Evolutionary conservation across 768 basidiomycete species (phyloP).

Genomic region (Pholiota microspora): DNA sequence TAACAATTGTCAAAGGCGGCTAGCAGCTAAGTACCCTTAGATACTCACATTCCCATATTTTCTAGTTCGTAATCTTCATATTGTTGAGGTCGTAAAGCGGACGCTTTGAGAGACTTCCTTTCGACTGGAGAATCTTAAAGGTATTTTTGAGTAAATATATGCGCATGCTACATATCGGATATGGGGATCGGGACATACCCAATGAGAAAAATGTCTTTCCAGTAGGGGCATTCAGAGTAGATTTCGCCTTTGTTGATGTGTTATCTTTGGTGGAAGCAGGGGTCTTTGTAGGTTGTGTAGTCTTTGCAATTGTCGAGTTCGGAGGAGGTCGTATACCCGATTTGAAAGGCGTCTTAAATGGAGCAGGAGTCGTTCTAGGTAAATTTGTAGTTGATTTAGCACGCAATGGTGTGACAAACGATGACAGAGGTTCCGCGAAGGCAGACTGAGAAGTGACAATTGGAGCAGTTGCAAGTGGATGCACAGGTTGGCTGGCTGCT

Average conservation of each 20-base stretch:
- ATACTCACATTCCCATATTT: slow-evolving; percentile 51
- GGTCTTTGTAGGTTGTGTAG: not conserved
- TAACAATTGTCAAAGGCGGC: too few species aligned
- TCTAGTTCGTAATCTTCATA: slow-evolving; percentile 43
- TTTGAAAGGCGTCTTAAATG: slow-evolving; percentile 69
- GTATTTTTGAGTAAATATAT: not conserved
- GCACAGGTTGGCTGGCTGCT: slow-evolving; percentile 30
- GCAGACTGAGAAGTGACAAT: slow-evolving; percentile 14
- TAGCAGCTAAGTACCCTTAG: too few species aligned
- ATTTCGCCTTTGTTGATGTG: slow-evolving; percentile 1
- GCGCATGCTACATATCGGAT: not conserved
- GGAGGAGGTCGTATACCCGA: slow-evolving; percentile 41
- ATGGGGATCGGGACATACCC: slow-evolving; percentile 42
- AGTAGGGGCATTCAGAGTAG: not conserved
- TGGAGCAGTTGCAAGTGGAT: slow-evolving; percentile 31
- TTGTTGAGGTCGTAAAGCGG: slow-evolving; percentile 49
- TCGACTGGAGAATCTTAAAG: slow-evolving; percentile 20
- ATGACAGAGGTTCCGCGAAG: slow-evolving; percentile 5
- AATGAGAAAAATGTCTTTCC: slow-evolving; percentile 40
- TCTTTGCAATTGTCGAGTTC: slow-evolving; percentile 5
- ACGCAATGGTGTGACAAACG: slow-evolving; percentile 12
- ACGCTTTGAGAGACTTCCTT: slow-evolving; percentile 45
- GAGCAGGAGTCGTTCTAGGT: slow-evolving; percentile 29
- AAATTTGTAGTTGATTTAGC: slow-evolving; percentile 1
- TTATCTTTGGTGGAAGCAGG: slow-evolving; percentile 11